These are phyloP conservation scores for Fraxinus quadrangulata DNA, from an alignment of 257 asterid species.

Conservation along the genomic window DNA sequence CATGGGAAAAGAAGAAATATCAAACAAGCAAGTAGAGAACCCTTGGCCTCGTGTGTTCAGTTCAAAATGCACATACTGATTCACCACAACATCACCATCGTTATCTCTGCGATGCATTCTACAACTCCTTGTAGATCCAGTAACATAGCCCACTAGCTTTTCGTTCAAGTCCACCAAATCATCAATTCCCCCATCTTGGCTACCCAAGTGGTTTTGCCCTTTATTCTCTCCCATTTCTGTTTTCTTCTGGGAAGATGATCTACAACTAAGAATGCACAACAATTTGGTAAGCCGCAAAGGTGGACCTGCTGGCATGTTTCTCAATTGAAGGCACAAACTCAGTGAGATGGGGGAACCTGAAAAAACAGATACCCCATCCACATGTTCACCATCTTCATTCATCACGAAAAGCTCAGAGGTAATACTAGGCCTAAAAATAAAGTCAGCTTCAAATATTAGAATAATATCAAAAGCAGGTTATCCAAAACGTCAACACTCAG, in stretches of 20 bases:
- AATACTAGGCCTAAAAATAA: conserved; percentile 56
- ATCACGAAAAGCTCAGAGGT: conserved; percentile 60
- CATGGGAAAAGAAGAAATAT: conserved; percentile 53
- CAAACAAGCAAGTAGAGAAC: conserved; percentile 77
- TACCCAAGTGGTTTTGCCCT: conserved; percentile 27
- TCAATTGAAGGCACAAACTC: conserved; percentile 63
- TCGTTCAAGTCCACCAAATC: conserved; percentile 47
- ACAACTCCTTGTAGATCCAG: conserved; percentile 31
- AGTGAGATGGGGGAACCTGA: conserved; percentile 61
- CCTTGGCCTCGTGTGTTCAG: conserved; percentile 66
- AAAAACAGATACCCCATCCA: conserved; percentile 47
- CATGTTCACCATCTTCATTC: conserved; percentile 59
- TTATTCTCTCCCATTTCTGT: conserved; percentile 26
- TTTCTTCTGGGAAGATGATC: conserved; percentile 27
- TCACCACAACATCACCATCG: conserved; percentile 28
- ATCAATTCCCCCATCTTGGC: conserved; percentile 41
- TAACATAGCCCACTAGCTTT: conserved; percentile 48
- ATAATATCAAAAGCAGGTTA: background rate
- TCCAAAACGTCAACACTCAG: background rate
- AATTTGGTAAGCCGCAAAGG: conserved; percentile 42
- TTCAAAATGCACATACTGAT: conserved; percentile 50
- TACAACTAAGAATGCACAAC: conserved; percentile 62
- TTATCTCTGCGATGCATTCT: conserved; percentile 22
- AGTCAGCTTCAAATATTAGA: conserved; percentile 11
- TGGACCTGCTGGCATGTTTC: conserved; percentile 43